These are phyloP conservation scores for Penicillium verrucosum DNA, from an alignment of 2,329 filamentous ascomycete genomes.

Conservation along the genomic window DNA sequence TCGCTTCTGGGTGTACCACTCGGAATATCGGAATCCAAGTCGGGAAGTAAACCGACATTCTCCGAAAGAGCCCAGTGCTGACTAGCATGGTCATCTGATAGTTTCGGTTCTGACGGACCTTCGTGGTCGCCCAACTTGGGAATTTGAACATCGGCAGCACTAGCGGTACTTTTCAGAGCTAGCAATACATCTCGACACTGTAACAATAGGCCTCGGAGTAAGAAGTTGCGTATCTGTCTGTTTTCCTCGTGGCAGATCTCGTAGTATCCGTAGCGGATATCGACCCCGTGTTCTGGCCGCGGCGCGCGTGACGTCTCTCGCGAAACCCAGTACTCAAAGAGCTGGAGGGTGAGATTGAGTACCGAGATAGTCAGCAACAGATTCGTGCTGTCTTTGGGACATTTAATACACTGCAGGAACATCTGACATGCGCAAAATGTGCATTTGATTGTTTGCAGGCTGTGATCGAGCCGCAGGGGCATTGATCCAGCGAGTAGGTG, in stretches of 20 bases:
- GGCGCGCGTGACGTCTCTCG: constrained; percentile 19
- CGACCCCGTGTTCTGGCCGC: constrained; percentile 15
- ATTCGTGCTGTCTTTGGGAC: constrained; percentile 31
- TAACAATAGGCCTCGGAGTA: constrained; percentile 27
- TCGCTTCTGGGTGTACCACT: constrained; percentile 10
- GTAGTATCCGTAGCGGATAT: constrained; percentile 33
- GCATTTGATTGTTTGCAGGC: constrained; percentile 31
- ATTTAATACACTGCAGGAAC: constrained; percentile 31
- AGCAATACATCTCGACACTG: constrained; percentile 29
- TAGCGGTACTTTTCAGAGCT: constrained; percentile 21
- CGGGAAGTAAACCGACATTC: constrained; percentile 6
- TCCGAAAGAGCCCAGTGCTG: constrained; percentile 11
- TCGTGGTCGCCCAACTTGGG: constrained; percentile 15
- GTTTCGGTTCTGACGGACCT: constrained; percentile 1
- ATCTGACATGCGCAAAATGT: constrained; percentile 30
- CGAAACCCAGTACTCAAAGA: constrained; percentile 33
- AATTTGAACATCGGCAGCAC: constrained; percentile 1
- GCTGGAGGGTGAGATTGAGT: constrained; percentile 30
- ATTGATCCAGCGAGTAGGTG: constrained; percentile 26
- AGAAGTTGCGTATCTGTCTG: constrained; percentile 27
- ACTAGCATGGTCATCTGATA: constrained; percentile 3
- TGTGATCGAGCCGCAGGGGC: constrained; percentile 32
- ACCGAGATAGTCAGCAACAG: constrained; percentile 30
- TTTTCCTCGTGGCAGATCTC: constrained; percentile 30
- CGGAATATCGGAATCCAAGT: constrained; percentile 8